These are phyloP conservation scores for Eutypa lata DNA, from an alignment of 2,329 filamentous ascomycete species.

Conservation along the genomic window DNA sequence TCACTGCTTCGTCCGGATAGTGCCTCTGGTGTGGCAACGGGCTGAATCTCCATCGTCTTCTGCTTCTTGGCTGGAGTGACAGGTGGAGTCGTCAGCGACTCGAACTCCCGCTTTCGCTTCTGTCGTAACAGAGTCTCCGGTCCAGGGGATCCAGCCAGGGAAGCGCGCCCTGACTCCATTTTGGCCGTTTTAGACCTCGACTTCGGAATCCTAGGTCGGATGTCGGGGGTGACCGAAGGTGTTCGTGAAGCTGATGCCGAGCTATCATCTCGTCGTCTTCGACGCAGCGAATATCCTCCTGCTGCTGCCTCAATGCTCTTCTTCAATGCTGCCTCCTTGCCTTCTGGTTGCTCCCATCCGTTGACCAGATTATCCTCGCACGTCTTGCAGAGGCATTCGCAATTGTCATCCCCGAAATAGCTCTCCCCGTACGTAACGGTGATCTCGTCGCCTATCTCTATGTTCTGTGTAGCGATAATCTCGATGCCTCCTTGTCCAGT, in stretches of 20 bases:
- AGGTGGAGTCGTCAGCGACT: slow-evolving; percentile 50
- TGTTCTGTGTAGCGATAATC: slow-evolving; percentile 79
- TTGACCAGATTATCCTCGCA: slow-evolving; percentile 76
- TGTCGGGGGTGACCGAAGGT: slow-evolving; percentile 54
- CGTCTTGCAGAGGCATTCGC: slow-evolving; percentile 86
- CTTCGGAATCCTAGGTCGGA: slow-evolving; percentile 49
- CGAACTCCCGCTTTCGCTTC: slow-evolving; percentile 42
- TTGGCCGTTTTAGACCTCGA: slow-evolving; percentile 32
- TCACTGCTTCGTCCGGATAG: slow-evolving; percentile 39
- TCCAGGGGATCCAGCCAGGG: slow-evolving; percentile 31
- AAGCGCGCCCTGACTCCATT: slow-evolving; percentile 31
- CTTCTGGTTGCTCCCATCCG: slow-evolving; percentile 69
- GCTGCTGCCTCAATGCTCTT: slow-evolving; percentile 51
- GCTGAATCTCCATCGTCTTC: slow-evolving; percentile 32
- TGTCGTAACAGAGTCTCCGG: slow-evolving; percentile 22
- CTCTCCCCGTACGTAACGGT: slow-evolving; percentile 94
- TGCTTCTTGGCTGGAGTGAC: slow-evolving; percentile 52
- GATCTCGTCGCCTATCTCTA: slow-evolving; percentile 87
- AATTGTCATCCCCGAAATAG: slow-evolving; percentile 94
- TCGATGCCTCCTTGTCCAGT: slow-evolving; percentile 84
- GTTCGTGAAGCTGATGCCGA: slow-evolving; percentile 50
- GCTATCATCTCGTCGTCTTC: slow-evolving; percentile 50
- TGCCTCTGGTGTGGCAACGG: slow-evolving; percentile 23
- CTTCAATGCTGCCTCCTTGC: slow-evolving; percentile 41
- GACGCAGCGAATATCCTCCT: slow-evolving; percentile 55